Base-by-base conservation (phyloP, 176 grass and related monocot species). In the Bromus sterilis region DNA sequence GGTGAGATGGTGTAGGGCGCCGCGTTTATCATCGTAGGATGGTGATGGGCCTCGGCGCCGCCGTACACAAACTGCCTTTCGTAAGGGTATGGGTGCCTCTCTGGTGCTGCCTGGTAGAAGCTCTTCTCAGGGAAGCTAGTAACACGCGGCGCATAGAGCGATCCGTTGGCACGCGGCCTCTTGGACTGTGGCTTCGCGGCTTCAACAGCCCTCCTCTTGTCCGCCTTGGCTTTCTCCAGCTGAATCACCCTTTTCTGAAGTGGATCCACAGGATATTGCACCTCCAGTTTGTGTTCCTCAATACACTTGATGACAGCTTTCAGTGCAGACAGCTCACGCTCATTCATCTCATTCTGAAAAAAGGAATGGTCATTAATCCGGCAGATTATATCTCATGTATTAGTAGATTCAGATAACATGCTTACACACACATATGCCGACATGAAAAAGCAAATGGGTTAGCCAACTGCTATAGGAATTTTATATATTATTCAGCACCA, bases 211-310 rank as follows among this genome's bases (percentile, higher is more conserved):
- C 96, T 87, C 53, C 93, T 87, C 83, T 98, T 98, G 86, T 98
- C 96, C 29, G 91, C 96, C 91, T 98, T 98, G 11, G 87, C 93
- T 86, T 98, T 95, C 88, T 98, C 96, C 56, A 98, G 85, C 86
- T 95, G 93, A 88, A 60, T 56, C 78, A 82, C 93, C 64, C 86
- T 82, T 81, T 93, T 93, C 28, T 89, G 88, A 66, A 94, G 92
- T 78, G 90, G 88, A 66, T 98, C 95, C 14, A 84, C 60, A 6
- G 92, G 84, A 66, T 91, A 98, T 77, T 94, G 90, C 34, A 89
- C 81, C 86, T 93, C 90, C 41, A 92, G 88, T 43, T 93, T 98
- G 84, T 98, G 95, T n/a, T 98, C 95, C 84, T 94, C 95, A 9
- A 98, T 84, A 62, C 92, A 94, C 70, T 94, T 98, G 56, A 94